Conservation (phyloP, 1,284 basidiomycete genomes). For the Pyrrhoderma noxium region DNA sequence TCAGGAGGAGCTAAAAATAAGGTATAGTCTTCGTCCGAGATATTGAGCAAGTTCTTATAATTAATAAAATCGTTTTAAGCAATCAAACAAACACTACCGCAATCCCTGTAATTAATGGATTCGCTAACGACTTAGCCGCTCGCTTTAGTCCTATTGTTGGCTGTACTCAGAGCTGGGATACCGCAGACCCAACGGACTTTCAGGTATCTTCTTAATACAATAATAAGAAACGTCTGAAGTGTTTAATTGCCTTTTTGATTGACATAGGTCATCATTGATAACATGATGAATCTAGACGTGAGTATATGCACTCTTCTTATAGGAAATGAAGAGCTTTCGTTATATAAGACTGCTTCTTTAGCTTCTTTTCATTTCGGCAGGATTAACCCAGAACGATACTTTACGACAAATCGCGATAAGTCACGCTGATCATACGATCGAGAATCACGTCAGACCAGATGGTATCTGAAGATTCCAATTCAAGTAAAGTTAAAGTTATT, state of each 20-base stretch:
- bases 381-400: constrained; percentile 51
- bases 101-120: constrained; percentile 30
- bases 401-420: constrained; percentile 50
- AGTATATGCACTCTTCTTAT: background rate
- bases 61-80: constrained; percentile 27
- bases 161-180: constrained; percentile 49
- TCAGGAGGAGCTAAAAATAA: constrained; percentile 42
- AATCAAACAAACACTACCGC: constrained; percentile 34
- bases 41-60: too few species aligned
- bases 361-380: constrained; percentile 48
- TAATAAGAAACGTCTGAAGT: too few species aligned
- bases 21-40: background rate
- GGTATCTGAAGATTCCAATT: constrained; percentile 30
- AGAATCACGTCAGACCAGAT: constrained; percentile 57
- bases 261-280: constrained; percentile 60
- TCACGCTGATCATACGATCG: constrained; percentile 61
- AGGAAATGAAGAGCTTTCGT: background rate
- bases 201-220: constrained; percentile 28
- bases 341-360: constrained; percentile 15
- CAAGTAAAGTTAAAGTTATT: background rate
- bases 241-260: background rate
- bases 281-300: constrained; percentile 70
- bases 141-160: constrained; percentile 38
- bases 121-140: constrained; percentile 33
- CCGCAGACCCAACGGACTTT: constrained; percentile 47